phyloP scores from a whole-genome alignment of 352 stramenopile genomes.

The Phytopythium vexans region DNA sequence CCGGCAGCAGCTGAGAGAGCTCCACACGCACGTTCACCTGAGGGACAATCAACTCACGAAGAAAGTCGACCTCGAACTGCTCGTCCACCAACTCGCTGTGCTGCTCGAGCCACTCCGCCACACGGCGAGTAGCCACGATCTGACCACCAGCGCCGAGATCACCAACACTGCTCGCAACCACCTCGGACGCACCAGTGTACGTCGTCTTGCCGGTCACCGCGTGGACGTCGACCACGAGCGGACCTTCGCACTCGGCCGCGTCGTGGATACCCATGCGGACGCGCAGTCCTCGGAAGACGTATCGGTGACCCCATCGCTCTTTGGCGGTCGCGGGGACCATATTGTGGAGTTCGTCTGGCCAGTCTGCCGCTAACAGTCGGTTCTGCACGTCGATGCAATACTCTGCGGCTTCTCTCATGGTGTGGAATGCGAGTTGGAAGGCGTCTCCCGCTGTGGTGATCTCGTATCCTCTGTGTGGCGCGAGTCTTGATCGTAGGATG shows the following conservation, averaged over 20 bases:
- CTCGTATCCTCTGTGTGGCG: constrained; percentile 66
- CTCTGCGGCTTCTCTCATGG: constrained; percentile 51
- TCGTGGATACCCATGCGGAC: constrained; percentile 60
- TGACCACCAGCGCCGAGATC: no score
- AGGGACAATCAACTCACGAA: no score
- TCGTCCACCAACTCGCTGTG: no score
- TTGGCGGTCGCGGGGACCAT: constrained; percentile 21
- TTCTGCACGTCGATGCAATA: constrained; percentile 68
- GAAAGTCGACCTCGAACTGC: no score
- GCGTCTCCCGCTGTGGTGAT: constrained; percentile 77
- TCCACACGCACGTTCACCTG: no score
- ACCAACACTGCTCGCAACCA: no score
- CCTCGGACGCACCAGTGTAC: constrained; percentile 48
- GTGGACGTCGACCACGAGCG: constrained; percentile 42
- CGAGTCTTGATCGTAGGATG: constrained; percentile 50
- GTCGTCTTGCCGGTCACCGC: constrained; percentile 40
- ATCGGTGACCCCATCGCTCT: constrained; percentile 21
- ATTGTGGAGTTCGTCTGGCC: constrained; percentile 48
- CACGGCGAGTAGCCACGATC: no score
- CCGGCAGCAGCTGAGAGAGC: no score
- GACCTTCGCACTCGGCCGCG: constrained; percentile 29
- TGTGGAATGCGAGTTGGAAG: constrained; percentile 81
- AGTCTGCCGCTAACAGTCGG: constrained; percentile 55
- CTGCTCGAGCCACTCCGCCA: no score
- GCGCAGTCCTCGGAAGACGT: constrained; percentile 43